Conservation (phyloP, 345 rosid species). For the Euphorbia pulcherrima region DNA sequence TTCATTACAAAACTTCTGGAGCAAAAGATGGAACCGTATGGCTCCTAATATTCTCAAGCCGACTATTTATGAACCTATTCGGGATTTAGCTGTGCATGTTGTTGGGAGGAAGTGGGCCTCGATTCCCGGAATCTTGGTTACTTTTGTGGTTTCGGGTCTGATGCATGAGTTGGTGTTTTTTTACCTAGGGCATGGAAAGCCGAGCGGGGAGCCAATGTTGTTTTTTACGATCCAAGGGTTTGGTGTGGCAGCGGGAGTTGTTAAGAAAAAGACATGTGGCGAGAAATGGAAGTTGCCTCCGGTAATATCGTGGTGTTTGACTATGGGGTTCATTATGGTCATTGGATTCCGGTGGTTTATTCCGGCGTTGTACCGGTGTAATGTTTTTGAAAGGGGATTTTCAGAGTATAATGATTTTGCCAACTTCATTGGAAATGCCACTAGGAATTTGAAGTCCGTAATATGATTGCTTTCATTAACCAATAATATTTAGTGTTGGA, state of each 20-base stretch:
- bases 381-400: slow-evolving; percentile 11
- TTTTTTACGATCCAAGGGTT: slow-evolving; percentile 25
- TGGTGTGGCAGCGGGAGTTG: slow-evolving; percentile 7
- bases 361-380: slow-evolving; percentile 32
- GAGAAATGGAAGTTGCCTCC: slow-evolving; percentile 25
- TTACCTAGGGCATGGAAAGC: slow-evolving; percentile 16
- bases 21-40: slow-evolving; percentile 26
- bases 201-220: slow-evolving; percentile 9
- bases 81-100: background rate
- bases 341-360: slow-evolving; percentile 44
- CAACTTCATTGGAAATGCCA: background rate
- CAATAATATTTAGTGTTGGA: too few relatives aligned
- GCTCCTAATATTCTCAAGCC: slow-evolving; percentile 21
- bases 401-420: background rate
- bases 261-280: slow-evolving; percentile 30
- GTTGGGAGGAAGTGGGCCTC: slow-evolving; percentile 10
- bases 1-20: slow-evolving; percentile 26
- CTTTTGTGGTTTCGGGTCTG: slow-evolving; percentile 18
- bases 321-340: slow-evolving; percentile 36
- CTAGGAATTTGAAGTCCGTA: background rate
- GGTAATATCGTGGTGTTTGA: slow-evolving; percentile 29
- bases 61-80: slow-evolving; percentile 16
- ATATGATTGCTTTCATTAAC: too few relatives aligned
- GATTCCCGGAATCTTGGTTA: slow-evolving; percentile 10
- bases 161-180: slow-evolving; percentile 27